phyloP scores from a whole-genome alignment of 2,329 filamentous ascomycete species.

The Fusarium sp. region DNA sequence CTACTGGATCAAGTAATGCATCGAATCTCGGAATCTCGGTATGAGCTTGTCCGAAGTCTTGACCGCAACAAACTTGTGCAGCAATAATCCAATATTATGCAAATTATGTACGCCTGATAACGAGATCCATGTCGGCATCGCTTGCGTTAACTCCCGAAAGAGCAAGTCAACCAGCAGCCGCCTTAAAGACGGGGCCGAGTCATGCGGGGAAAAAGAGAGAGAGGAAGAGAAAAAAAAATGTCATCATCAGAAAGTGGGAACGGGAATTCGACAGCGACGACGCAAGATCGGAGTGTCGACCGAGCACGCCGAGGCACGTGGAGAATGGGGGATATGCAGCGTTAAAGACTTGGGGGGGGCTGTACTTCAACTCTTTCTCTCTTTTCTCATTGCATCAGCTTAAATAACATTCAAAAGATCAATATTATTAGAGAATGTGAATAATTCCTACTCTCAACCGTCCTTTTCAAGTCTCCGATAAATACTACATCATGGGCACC shows the following conservation, averaged over 20 bases:
- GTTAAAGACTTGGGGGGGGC: slow-evolving; percentile 19
- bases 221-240: not conserved
- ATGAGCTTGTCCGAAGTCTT: not conserved
- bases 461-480: not conserved
- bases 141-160: slow-evolving; percentile 1
- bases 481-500: slow-evolving; percentile 21
- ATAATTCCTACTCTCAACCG: not conserved
- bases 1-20: not conserved
- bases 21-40: not conserved
- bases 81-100: not conserved
- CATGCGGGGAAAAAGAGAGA: not conserved
- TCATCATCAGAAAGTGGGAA: not conserved
- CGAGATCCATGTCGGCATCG: not conserved
- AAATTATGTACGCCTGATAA: not conserved
- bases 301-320: slow-evolving; percentile 36
- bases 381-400: not conserved
- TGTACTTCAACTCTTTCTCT: slow-evolving; percentile 1
- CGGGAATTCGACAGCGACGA: not conserved
- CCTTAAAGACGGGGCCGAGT: not conserved
- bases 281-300: slow-evolving; percentile 22
- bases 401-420: not conserved
- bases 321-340: slow-evolving; percentile 22
- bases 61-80: not conserved
- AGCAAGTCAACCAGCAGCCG: not conserved
- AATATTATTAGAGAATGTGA: slow-evolving; percentile 27